Percentiles rank a stretch among this genome's conserved stretches.
Evolutionary conservation across 306 rosid genomes (phyloP).

Genomic region (Amphicarpaea edgeworthii): DNA sequence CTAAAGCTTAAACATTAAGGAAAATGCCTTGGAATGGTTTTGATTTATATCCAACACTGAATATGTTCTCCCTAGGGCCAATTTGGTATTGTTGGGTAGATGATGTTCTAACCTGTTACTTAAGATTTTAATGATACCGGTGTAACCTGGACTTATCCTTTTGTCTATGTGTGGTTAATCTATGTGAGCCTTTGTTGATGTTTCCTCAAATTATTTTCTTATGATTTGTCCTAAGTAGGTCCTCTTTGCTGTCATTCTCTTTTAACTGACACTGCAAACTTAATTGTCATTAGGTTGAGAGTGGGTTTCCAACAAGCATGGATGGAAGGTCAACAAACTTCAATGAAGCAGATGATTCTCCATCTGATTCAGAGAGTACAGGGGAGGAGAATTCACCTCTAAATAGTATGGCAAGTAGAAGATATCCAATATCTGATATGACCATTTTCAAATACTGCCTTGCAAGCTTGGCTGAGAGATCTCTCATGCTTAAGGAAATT

Average conservation of each 20-base stretch:
- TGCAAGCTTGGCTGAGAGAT: constrained; percentile 78
- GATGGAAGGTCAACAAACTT: constrained; percentile 55
- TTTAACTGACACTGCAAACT: constrained; percentile 41
- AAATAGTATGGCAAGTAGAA: constrained; percentile 54
- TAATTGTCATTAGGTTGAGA: constrained; percentile 60
- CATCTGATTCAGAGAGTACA: constrained; percentile 73
- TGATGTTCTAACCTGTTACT: constrained; percentile 6
- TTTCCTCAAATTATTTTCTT: constrained; percentile 14
- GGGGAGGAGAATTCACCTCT: constrained; percentile 63
- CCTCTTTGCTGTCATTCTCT: constrained; percentile 20
- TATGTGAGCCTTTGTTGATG: constrained; percentile 7
- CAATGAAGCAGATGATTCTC: constrained; percentile 64
- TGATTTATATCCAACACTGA: constrained; percentile 24
- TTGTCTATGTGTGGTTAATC: not conserved
- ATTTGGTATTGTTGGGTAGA: constrained; percentile 11
- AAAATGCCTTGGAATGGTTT: constrained; percentile 26
- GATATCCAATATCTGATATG: constrained; percentile 73
- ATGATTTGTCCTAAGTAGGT: constrained; percentile 19
- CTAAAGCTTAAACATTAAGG: constrained; percentile 4
- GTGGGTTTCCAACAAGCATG: constrained; percentile 55
- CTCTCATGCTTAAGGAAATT: constrained; percentile 90
- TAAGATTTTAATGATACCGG: not conserved
- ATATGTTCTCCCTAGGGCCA: constrained; percentile 21
- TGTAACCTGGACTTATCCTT: constrained; percentile 5
- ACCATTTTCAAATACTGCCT: constrained; percentile 86